A percentile compares a stretch with the other conserved stretches of the same genome.
Conservation (phyloP, 2,329 filamentous ascomycete genomes). For the Celoporthe dispersa region DNA sequence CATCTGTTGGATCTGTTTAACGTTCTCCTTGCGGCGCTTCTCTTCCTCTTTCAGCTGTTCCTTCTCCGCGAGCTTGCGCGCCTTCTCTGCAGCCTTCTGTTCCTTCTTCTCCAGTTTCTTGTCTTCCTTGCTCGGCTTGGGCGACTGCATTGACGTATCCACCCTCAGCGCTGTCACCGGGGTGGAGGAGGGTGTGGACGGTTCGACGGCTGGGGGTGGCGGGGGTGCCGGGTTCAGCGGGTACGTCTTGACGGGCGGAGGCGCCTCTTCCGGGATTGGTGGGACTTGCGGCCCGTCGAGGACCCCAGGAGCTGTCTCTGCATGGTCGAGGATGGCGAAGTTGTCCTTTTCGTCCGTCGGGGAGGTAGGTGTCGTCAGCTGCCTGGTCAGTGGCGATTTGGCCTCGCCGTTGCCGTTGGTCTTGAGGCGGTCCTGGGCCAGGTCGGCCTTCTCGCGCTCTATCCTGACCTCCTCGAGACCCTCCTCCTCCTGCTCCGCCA, state of each 20-base stretch:
- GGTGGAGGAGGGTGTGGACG: constrained; percentile 30
- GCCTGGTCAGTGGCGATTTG: constrained; percentile 50
- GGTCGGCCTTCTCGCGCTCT: constrained; percentile 59
- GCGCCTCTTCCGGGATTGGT: constrained; percentile 32
- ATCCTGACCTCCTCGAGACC: constrained; percentile 66
- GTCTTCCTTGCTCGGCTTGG: constrained; percentile 59
- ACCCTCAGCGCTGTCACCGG: constrained; percentile 58
- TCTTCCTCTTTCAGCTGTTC: constrained; percentile 50
- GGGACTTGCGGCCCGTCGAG: constrained; percentile 33
- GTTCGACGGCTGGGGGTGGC: constrained; percentile 34
- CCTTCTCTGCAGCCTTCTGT: constrained; percentile 58
- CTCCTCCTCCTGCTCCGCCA: constrained; percentile 83
- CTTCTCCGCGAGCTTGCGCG: constrained; percentile 50
- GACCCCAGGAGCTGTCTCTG: constrained; percentile 62
- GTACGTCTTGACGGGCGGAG: constrained; percentile 33
- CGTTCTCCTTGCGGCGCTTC: constrained; percentile 45
- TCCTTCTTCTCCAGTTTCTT: constrained; percentile 74
- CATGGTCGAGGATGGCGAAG: constrained; percentile 67
- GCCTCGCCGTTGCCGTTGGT: constrained; percentile 46
- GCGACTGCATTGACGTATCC: constrained; percentile 41
- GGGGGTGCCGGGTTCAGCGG: constrained; percentile 38
- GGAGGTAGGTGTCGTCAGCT: constrained; percentile 51
- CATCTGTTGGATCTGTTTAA: constrained; percentile 41
- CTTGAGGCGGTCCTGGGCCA: constrained; percentile 45
- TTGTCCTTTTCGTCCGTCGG: constrained; percentile 53